Evolutionary conservation across 805 yeast species (phyloP), one percentile per base, ranked within the genome.

Genomic region (Metschnikowia anglica): DNA sequence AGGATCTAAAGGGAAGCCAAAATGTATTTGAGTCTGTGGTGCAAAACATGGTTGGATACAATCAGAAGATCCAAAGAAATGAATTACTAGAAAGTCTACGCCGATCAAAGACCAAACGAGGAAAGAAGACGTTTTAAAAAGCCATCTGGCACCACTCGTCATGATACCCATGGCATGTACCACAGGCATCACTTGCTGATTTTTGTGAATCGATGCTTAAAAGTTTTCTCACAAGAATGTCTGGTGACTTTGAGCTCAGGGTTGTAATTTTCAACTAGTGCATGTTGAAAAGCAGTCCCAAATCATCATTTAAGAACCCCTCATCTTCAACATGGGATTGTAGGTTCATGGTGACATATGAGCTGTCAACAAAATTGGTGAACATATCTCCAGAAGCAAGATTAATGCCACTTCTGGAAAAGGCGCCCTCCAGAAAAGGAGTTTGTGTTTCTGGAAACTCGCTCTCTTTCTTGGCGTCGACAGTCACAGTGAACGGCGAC

Each of bases 1-100:
- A 61, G 26, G 79, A 73, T 7, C 63, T 82, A 15, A 68, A 68
- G 43, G 74, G 72, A 32, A 95, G 89, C 60, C 85, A 86, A 54
- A 77, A 76, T 25, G 79, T 90, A 12, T 89, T 83, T 58, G 96
- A 91, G 53, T 75, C 83, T 2, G 95, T 93, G 52, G 89, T 93
- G 31, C 96, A 88, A 58, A 89, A 88, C 54, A 67, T 90, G 53
- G 86, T 90, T 12, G 97, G 96, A 6, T 89, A 90, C 59, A 85
- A 96, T 5, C 97, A 93, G 61, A 79, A 87, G 54, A 54, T 85
- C 38, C 76, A 85, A 53, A 71, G 91, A 38, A 68, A 70, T 31
- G 73, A 69, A 47, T 55, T 70, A 19, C 47, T 66, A 35, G 70
- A 56, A 41, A 59, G 60, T 41, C 57, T 69, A 50, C 59, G 60